Conservation (phyloP, 139 green algal genomes). For the Asterochloris sp. region DNA sequence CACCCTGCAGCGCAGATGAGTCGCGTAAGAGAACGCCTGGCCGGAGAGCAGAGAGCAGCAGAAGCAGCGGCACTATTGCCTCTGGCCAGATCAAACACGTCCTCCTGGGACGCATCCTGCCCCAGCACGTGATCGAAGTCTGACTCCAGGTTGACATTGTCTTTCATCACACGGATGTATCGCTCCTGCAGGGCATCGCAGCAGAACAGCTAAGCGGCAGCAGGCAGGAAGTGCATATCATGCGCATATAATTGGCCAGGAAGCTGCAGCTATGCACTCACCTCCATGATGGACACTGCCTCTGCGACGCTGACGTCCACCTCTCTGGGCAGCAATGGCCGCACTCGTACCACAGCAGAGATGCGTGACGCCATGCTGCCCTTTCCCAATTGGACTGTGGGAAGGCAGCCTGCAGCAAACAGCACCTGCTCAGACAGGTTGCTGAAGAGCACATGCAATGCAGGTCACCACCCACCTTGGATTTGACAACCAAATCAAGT, state of each 20-base stretch:
- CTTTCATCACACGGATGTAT: constrained; percentile 31
- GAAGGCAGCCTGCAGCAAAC: no score
- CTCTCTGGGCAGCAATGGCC: constrained; percentile 48
- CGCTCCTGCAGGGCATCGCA: not conserved
- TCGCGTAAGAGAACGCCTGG: no score
- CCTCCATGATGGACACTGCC: constrained; percentile 37
- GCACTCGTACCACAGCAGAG: constrained; percentile 32
- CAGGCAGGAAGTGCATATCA: no score
- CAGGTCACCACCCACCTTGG: no score
- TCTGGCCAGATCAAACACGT: constrained; percentile 24
- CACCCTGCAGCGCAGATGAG: constrained; percentile 19
- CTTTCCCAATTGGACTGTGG: no score
- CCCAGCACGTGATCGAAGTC: constrained; percentile 41
- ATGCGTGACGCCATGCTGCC: not conserved
- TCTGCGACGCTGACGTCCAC: constrained; percentile 30
- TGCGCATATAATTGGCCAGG: not conserved
- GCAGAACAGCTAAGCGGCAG: not conserved
- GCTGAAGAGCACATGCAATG: no score
- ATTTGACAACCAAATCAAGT: no score
- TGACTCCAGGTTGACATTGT: constrained; percentile 37
- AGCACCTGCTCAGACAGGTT: no score
- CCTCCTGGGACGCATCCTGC: constrained; percentile 32
- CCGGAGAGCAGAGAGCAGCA: not conserved
- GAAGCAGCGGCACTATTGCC: not conserved
- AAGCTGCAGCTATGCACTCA: constrained; percentile 1